phyloP scores from a whole-genome alignment of 2,329 filamentous ascomycete species.

The Chrysoporthe cubensis region DNA sequence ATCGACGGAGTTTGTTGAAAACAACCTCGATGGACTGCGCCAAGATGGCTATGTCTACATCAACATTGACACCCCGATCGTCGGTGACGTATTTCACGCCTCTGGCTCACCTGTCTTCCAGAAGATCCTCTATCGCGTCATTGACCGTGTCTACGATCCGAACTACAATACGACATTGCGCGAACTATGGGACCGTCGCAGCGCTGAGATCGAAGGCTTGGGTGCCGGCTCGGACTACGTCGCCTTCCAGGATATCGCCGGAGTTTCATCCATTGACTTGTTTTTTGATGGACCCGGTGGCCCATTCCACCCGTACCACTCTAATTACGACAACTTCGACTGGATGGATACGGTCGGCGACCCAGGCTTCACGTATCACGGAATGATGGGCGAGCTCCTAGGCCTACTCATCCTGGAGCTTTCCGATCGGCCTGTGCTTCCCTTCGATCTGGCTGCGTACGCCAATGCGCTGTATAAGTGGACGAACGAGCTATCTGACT shows the following conservation, averaged over 20 bases:
- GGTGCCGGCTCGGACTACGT: conserved; percentile 82
- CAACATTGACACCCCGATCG: conserved; percentile 85
- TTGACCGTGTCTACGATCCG: conserved; percentile 77
- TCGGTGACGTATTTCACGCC: conserved; percentile 75
- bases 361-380: conserved; percentile 81
- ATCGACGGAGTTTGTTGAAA: conserved; percentile 93
- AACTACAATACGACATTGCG: conserved; percentile 71
- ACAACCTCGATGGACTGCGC: conserved; percentile 73
- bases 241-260: conserved; percentile 88
- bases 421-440: conserved; percentile 77
- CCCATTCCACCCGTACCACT: conserved; percentile 70
- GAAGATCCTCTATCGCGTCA: conserved; percentile 70
- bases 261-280: conserved; percentile 85
- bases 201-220: conserved; percentile 66
- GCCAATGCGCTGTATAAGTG: conserved; percentile 67
- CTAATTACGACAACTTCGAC: conserved; percentile 87
- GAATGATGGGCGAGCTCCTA: conserved; percentile 76
- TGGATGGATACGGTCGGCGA: conserved; percentile 84
- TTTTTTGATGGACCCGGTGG: conserved; percentile 57
- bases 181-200: conserved; percentile 73
- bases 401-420: conserved; percentile 84
- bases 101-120: conserved; percentile 81
- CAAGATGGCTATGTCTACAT: conserved; percentile 82
- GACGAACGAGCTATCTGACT: conserved; percentile 68
- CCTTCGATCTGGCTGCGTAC: conserved; percentile 80